Conservation (phyloP, 805 yeast species). For the Myxozyma kluyveri region DNA sequence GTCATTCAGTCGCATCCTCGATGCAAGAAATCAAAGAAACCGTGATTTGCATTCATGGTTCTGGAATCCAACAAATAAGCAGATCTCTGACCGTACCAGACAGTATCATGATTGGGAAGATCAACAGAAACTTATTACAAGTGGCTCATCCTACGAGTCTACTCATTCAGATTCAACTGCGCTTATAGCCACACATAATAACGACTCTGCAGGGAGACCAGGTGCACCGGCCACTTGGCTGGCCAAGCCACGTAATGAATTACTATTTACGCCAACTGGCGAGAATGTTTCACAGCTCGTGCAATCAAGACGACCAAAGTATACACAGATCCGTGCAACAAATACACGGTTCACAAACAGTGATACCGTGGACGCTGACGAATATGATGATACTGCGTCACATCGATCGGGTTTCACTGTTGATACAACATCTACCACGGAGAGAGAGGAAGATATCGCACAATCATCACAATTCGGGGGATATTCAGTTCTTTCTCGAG, state of each 20-base stretch:
- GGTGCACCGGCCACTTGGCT: slow-evolving; percentile 11
- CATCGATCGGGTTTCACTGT: background rate
- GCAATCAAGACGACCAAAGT: slow-evolving; percentile 7
- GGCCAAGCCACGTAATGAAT: slow-evolving; percentile 12
- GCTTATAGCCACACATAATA: background rate
- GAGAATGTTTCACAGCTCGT: background rate
- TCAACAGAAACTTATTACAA: background rate
- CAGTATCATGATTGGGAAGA: background rate
- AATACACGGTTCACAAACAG: slow-evolving; percentile 16
- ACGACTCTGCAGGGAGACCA: slow-evolving; percentile 10
- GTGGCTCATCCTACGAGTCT: background rate
- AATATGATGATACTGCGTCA: background rate
- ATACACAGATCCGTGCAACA: slow-evolving; percentile 3
- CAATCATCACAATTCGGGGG: slow-evolving; percentile 16
- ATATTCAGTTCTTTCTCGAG: slow-evolving; percentile 16
- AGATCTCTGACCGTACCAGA: slow-evolving; percentile 5
- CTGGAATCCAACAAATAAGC: slow-evolving; percentile 25
- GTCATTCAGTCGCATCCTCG: slow-evolving; percentile 33
- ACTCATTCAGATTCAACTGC: background rate
- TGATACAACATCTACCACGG: background rate
- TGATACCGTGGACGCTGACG: background rate
- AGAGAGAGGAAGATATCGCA: background rate
- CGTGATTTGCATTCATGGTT: slow-evolving; percentile 31
- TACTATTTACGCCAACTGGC: slow-evolving; percentile 12
- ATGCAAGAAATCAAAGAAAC: slow-evolving; percentile 26